Evolutionary conservation across 257 asterid species (phyloP), one percentile per base, ranked within the genome.

Genomic region (Solanum chiquidenum): DNA sequence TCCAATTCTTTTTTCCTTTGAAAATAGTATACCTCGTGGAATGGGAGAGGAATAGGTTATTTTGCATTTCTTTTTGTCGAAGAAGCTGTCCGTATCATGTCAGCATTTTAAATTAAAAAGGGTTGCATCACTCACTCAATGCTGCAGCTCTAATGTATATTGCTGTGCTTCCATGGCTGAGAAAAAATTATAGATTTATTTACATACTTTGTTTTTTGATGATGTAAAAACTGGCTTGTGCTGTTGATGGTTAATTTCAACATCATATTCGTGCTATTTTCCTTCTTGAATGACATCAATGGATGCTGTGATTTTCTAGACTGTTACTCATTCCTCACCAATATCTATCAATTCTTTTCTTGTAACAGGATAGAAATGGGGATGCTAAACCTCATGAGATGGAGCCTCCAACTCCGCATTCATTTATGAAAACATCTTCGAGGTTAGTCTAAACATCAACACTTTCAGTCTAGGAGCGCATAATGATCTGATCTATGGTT

Each of bases 401-500:
- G 29, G 98, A 95, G 91, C 96, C 98, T 88, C 94, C 96, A 84
- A 93, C 97, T 80, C 98, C 98, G 34, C 95, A 91, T 92, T 87
- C 95, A 25, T 90, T 95, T 83, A 76, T 90, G 92, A 95, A 95
- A 88, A 79, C 92, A 93, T 92, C 90, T 88, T 95, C 98, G 84
- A 95, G 99, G 99, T 97, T 88, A 83, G 94, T 87, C 83, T 68
- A 31, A 69, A 20, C 83, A 27, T 27, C 29, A 25, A 29, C 5
- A 2, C 6, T 80, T 46, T 80, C 85, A 80, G 68, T 46, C 33
- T 82, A 49, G 29, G 4, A 37, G 69, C 44, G 31, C 71, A 82
- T 18, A 31, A 31, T 9, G 44, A 49, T 82, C 7, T 82, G 71
- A 38, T 82, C 31, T 49, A 18, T 49, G 69, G 71, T 33, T 49